Conservation (phyloP, 257 asterid species). For the Solanum chilense region DNA sequence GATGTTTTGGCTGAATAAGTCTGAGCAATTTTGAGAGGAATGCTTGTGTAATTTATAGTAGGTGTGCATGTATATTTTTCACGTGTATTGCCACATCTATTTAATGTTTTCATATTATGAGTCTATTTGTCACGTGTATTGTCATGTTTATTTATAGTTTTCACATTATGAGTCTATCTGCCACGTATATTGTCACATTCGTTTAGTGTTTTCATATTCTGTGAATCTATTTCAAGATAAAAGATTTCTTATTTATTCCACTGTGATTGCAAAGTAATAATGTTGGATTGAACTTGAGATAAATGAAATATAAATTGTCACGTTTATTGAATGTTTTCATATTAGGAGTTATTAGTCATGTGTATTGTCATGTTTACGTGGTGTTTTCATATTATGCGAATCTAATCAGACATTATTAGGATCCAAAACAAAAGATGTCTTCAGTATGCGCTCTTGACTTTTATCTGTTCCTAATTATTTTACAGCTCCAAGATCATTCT, state of each 20-base stretch:
- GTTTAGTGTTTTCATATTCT: background rate
- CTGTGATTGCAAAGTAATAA: background rate
- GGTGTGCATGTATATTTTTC: background rate
- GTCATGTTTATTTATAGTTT: too few relatives aligned
- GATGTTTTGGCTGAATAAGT: background rate
- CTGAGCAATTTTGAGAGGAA: background rate
- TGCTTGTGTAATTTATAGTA: background rate
- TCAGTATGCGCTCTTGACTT: background rate
- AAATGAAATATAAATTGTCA: background rate
- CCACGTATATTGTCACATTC: too few relatives aligned
- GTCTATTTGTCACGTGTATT: too few relatives aligned
- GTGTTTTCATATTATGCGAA: background rate
- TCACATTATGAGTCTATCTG: too few relatives aligned
- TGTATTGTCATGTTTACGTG: background rate
- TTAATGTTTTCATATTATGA: too few relatives aligned
- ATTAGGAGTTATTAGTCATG: background rate
- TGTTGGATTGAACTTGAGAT: background rate
- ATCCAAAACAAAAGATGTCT: background rate
- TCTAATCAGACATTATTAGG: background rate
- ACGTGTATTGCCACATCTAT: background rate
- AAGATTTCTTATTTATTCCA: background rate
- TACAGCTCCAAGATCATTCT: slow-evolving; percentile 89
- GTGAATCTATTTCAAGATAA: background rate
- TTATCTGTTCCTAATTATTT: slow-evolving; percentile 2
- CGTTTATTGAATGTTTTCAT: background rate